phyloP scores from a whole-genome alignment of 345 rosid species.

The Heritiera fomes region DNA sequence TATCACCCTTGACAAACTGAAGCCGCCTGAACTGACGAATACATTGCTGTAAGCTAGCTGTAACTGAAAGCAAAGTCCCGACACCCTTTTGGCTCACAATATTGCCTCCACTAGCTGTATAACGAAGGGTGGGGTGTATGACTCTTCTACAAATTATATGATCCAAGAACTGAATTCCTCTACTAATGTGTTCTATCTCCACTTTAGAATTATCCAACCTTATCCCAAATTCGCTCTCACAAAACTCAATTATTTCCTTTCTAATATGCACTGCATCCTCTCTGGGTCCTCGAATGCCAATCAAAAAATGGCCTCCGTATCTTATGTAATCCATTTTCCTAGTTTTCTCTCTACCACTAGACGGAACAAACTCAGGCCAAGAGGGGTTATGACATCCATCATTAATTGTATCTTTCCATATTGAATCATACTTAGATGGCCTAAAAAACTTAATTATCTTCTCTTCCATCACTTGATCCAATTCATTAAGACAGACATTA shows the following conservation, averaged over 20 bases:
- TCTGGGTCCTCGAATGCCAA: conserved; percentile 91
- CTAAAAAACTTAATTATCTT: conserved; percentile 65
- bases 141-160: conserved; percentile 82
- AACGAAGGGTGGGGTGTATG: conserved; percentile 84
- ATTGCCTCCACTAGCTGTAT: conserved; percentile 77
- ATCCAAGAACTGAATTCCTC: conserved; percentile 91
- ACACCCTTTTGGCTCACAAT: conserved; percentile 84
- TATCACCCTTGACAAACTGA: conserved; percentile 87
- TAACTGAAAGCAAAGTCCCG: conserved; percentile 92
- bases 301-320: conserved; percentile 83
- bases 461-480: conserved; percentile 79
- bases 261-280: conserved; percentile 73
- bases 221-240: conserved; percentile 55
- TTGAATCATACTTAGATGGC: conserved; percentile 76
- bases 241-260: conserved; percentile 71
- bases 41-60: conserved; percentile 86
- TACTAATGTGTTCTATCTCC: conserved; percentile 83
- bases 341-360: conserved; percentile 85
- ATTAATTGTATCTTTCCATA: conserved; percentile 83
- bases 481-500: conserved; percentile 78
- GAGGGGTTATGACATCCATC: conserved; percentile 95
- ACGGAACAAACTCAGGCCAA: conserved; percentile 99
- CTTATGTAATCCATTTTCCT: conserved; percentile 93
- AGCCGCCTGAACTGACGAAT: conserved; percentile 76
- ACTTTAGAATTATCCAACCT: conserved; percentile 70